Evolutionary conservation across 345 rosid genomes (phyloP), one percentile per base, ranked within the genome.

Genomic region (Excoecaria cochinchinensis): DNA sequence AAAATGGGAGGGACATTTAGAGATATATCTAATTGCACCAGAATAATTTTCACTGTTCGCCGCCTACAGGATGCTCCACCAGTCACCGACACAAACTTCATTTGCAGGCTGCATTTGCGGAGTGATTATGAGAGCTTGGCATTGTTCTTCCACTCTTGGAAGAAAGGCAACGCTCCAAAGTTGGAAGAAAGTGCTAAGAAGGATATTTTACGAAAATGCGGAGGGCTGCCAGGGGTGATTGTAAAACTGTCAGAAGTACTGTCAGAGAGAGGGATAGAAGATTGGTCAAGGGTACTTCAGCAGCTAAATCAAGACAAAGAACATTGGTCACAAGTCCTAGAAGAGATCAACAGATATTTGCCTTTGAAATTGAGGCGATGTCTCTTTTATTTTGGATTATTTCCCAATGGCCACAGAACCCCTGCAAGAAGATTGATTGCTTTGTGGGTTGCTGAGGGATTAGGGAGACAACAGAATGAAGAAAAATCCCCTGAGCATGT

Each of bases 311-410:
- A 66, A 48, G 60, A 72, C 66, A 60, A 64, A 22, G 42, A 16
- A 57, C 31, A 60, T 12, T 71, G 61, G 42, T 52, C 59, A 15
- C 68, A n/a, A 44, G 22, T 81, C 24, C 48, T 73, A 67, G 66
- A 42, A 66, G 80, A 64, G 50, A 63, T 59, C 68, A 74, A 67
- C 38, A n/a, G 46, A 25, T 71, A 77, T 22, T 73, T 77, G 62
- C 80, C 78, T 53, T 40, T 42, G 42, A 47, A 70, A 42, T 61
- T 81, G 48, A 81, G 78, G 52, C 56, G 75, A 53, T 77, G 53
- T 4, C 53, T 67, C 0, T 67, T 67, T 67, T 21, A 46, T 42
- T 67, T 44, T 42, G 70, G 70, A 80, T 65, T 80, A 14, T 77
- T 81, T 50, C 78, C 76, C 8, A 73, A 57, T 22, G 78, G 57